Base-by-base conservation (phyloP, 2,329 filamentous ascomycete genomes). In the Cordyceps tenuipes region DNA sequence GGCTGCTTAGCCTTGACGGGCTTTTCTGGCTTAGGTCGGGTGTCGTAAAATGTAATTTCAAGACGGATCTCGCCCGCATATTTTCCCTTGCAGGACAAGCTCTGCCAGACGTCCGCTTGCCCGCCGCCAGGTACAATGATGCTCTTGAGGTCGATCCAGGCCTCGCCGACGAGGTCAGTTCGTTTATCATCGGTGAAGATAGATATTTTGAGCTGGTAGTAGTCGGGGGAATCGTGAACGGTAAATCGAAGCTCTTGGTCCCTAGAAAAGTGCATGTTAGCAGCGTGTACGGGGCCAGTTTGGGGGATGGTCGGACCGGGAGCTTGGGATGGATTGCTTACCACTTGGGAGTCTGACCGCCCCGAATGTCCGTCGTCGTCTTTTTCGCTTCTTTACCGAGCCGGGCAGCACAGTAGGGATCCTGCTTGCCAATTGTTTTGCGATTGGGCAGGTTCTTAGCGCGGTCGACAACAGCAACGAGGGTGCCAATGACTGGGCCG, bases 181-280 rank as follows among this genome's bases (percentile, higher is more conserved):
- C 89, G 95, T 78, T 97, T 97, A 75, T 99, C 94, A 69, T 99
- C 94, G 71, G 96, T 97, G 77, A 99, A 99, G 6, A 97, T 84
- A 3, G 93, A 97, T 17, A 97, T 82, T 72, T 99, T 99, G 61
- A 99, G 82, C 71, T 92, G 90, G 75, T 91, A 91, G 78, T 99
- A 99, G 75, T 99, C 94, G 19, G 91, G 87, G 17, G 91, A 97
- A 69, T 97, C 92, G 80, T 97, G 93, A 17, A 99, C 94, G 49
- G 85, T 90, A 71, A 97, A 99, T 63, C 94, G 90, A 49, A 99
- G 83, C 73, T 99, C 94, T 75, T 97, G 91, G 73, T 99, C 94
- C 94, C 94, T 99, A 69, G 29, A 64, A 52, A 53, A 52, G 3
- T 29, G 13, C 39, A n/a, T 4, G 61, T 71, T 60, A 64, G 44